These are phyloP conservation scores for Solanum hybrid DNA, from an alignment of 305 asterid species.

Conservation along the genomic window DNA sequence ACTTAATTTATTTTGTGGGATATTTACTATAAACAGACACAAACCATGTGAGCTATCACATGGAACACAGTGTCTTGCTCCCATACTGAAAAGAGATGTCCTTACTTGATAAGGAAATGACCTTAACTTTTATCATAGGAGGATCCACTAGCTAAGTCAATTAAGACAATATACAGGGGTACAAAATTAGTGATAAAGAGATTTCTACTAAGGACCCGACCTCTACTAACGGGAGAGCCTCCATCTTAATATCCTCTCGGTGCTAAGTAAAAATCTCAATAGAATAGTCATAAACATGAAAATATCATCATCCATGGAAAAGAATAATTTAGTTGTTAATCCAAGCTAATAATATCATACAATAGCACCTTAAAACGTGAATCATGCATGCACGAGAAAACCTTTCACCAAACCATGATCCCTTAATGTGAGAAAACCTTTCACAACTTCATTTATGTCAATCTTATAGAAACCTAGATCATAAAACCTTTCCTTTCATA, in stretches of 20 bases:
- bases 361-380: not conserved
- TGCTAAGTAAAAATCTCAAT: not conserved
- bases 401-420: not conserved
- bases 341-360: not conserved
- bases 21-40: not conserved
- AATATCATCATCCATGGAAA: not conserved
- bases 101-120: not conserved
- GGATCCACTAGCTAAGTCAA: not conserved
- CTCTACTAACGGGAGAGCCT: not conserved
- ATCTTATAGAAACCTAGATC: not conserved
- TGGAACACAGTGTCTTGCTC: not conserved
- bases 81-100: not conserved
- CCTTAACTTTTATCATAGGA: not conserved
- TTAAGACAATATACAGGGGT: not conserved
- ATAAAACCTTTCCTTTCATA: not conserved
- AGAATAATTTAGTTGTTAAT: no score
- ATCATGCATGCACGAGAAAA: not conserved
- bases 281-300: not conserved
- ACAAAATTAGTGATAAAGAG: not conserved
- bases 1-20: not conserved
- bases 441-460: not conserved
- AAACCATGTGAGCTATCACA: not conserved
- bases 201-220: not conserved
- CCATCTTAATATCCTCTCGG: not conserved
- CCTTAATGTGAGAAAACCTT: not conserved